Evolutionary conservation across 495 filamentous ascomycete species (phyloP).

Genomic region (Amniculicola lignicola): DNA sequence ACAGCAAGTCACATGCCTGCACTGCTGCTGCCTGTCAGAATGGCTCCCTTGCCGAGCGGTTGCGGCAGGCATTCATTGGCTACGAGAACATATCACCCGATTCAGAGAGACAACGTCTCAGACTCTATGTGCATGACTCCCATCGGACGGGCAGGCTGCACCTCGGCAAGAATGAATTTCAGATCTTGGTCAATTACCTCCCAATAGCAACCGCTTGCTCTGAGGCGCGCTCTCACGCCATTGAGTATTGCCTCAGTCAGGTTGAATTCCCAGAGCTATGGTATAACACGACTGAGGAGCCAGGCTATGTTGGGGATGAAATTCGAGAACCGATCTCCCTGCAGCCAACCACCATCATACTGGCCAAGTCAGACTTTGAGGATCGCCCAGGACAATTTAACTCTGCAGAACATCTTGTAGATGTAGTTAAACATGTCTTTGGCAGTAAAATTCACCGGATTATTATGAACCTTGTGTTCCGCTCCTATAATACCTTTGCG

Average conservation of each 20-base stretch:
- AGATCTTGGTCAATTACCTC: conserved; percentile 4
- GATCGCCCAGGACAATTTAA: neutral
- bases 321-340: too few species aligned
- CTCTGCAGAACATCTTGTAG: conserved; percentile 10
- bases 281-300: too few species aligned
- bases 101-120: neutral
- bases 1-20: neutral
- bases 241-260: neutral
- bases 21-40: too few species aligned
- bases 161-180: neutral
- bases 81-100: conserved; percentile 2
- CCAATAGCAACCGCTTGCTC: neutral
- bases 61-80: conserved; percentile 7
- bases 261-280: neutral
- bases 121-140: neutral
- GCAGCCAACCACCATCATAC: too few species aligned
- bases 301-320: too few species aligned
- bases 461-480: neutral
- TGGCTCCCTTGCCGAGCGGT: neutral
- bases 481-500: neutral
- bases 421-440: conserved; percentile 3
- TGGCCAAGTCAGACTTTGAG: too few species aligned
- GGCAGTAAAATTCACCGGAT: conserved; percentile 1
- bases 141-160: neutral
- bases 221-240: conserved; percentile 4